phyloP scores from a whole-genome alignment of 2,329 filamentous ascomycete species.

The Cercospora sesami region DNA sequence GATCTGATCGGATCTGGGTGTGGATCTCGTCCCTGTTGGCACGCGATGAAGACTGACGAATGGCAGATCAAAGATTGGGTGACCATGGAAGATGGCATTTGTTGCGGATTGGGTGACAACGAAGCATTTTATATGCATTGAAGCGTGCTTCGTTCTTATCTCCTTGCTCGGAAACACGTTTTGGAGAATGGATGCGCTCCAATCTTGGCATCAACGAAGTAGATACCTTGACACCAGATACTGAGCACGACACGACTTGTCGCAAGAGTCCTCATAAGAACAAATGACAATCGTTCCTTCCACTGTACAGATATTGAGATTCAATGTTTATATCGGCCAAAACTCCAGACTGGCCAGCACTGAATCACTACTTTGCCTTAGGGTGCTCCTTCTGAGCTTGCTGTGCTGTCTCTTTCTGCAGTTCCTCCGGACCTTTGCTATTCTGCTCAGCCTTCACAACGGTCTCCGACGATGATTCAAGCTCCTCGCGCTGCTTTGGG shows the following conservation, averaged over 20 bases:
- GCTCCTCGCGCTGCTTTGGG: slow-evolving; percentile 44
- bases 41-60: not conserved
- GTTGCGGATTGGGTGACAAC: not conserved
- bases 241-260: not conserved
- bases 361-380: not conserved
- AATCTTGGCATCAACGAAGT: not conserved
- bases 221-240: not conserved
- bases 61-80: not conserved
- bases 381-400: slow-evolving; percentile 44
- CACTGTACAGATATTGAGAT: not conserved
- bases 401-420: slow-evolving; percentile 48
- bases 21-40: not conserved
- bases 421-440: slow-evolving; percentile 45
- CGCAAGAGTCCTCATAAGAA: not conserved
- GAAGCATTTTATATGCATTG: not conserved
- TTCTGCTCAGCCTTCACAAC: slow-evolving; percentile 47
- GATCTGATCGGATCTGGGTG: not conserved
- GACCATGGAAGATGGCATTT: not conserved
- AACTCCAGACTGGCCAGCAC: slow-evolving; percentile 25
- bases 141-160: not conserved
- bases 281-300: not conserved
- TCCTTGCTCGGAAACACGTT: not conserved
- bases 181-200: not conserved
- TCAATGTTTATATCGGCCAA: not conserved
- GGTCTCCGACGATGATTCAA: slow-evolving; percentile 45